These are phyloP conservation scores for Phytophthora pinifolia DNA, from an alignment of 352 stramenopile genomes.

Conservation along the genomic window DNA sequence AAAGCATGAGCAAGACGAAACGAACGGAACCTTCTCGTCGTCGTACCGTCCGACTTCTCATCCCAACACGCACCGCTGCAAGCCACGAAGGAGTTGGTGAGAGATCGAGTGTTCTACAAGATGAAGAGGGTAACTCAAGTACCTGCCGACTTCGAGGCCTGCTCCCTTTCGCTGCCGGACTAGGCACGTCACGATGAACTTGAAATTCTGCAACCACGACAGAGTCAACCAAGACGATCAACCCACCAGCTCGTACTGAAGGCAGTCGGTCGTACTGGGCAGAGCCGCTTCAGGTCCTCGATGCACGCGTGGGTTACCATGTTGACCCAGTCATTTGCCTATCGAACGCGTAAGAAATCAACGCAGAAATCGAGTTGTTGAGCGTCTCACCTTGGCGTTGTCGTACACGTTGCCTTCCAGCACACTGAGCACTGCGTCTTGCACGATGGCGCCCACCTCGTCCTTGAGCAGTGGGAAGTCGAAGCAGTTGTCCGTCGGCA, in stretches of 20 bases:
- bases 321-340: conserved; percentile 77
- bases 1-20: neutral
- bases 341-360: neutral
- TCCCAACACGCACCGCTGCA: conserved; percentile 66
- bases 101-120: neutral
- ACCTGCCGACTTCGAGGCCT: conserved; percentile 64
- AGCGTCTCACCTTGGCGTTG: conserved; percentile 54
- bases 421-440: conserved; percentile 68
- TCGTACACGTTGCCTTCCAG: conserved; percentile 81
- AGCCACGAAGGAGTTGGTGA: neutral
- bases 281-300: conserved; percentile 67
- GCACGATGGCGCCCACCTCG: conserved; percentile 71
- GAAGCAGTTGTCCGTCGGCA: conserved; percentile 48
- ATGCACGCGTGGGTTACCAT: conserved; percentile 64
- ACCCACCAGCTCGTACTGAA: neutral
- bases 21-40: too few relatives aligned
- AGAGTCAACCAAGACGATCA: neutral
- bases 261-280: conserved; percentile 34
- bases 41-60: conserved; percentile 75
- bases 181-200: conserved; percentile 79
- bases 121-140: neutral
- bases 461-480: conserved; percentile 78
- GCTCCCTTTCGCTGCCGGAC: conserved; percentile 66
- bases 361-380: neutral
- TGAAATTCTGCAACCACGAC: conserved; percentile 66